phyloP scores from a whole-genome alignment of 202 grass and related monocot species.

The Eragrostis tef region DNA sequence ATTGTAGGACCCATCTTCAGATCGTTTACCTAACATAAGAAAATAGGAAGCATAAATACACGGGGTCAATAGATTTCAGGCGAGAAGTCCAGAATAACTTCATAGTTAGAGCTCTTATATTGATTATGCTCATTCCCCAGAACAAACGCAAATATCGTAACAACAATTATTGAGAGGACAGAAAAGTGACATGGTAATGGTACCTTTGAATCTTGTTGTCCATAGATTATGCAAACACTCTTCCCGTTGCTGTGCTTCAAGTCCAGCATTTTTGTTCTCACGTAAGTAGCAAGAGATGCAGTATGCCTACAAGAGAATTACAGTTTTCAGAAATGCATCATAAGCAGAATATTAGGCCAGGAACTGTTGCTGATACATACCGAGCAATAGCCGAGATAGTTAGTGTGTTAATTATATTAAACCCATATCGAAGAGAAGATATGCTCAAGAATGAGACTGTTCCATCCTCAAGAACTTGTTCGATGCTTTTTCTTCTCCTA shows the following conservation, averaged over 20 bases:
- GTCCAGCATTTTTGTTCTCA: conserved; percentile 72
- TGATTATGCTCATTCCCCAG: background rate
- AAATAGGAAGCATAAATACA: conserved; percentile 5
- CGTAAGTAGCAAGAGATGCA: conserved; percentile 66
- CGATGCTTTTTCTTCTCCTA: conserved; percentile 75
- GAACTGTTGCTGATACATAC: conserved; percentile 46
- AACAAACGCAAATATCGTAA: conserved; percentile 2
- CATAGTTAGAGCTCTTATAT: conserved; percentile 15
- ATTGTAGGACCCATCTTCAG: conserved; percentile 72
- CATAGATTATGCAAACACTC: conserved; percentile 79
- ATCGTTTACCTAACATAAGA: conserved; percentile 52
- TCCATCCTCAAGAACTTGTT: conserved; percentile 90
- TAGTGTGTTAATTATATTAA: conserved; percentile 72
- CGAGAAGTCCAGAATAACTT: conserved; percentile 1
- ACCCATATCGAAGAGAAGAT: conserved; percentile 85
- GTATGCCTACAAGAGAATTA: conserved; percentile 71
- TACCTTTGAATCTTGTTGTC: conserved; percentile 62
- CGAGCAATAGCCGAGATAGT: conserved; percentile 69
- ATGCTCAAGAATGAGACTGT: conserved; percentile 87
- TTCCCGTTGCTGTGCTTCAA: conserved; percentile 85
- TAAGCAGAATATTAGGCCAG: conserved; percentile 14
- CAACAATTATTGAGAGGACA: background rate
- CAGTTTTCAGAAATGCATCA: conserved; percentile 32
- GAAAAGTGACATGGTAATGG: background rate
- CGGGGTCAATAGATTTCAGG: conserved; percentile 29